These are phyloP conservation scores for Staphylotrichum tortipilum DNA, from an alignment of 495 filamentous ascomycete genomes.

Conservation along the genomic window DNA sequence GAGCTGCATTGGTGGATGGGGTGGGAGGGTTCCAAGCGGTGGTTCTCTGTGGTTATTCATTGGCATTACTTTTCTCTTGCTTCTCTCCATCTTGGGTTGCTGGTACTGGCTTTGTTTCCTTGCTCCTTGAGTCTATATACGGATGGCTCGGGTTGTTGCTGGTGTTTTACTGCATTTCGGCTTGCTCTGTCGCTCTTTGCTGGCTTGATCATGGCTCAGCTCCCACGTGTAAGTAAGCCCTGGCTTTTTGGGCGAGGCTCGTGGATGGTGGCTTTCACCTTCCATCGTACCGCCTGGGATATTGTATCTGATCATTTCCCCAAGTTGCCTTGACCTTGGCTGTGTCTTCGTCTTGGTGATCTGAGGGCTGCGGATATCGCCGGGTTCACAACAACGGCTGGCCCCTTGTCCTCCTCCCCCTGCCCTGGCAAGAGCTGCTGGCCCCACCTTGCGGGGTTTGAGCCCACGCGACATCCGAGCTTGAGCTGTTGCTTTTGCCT, in stretches of 20 bases:
- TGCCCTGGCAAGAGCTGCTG: no score
- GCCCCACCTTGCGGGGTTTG: background rate
- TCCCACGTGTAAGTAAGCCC: background rate
- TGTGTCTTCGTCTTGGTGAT: no score
- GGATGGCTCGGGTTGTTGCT: background rate
- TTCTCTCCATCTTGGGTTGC: no score
- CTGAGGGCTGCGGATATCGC: conserved; percentile 3
- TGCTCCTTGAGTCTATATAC: no score
- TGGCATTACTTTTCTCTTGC: background rate
- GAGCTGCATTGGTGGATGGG: background rate
- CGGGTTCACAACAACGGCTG: no score
- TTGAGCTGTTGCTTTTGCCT: background rate
- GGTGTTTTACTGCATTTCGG: background rate
- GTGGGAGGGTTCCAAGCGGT: background rate
- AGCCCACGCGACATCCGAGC: background rate
- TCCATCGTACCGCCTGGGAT: no score
- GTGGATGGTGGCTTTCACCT: no score
- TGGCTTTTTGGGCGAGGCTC: no score
- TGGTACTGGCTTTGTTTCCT: no score
- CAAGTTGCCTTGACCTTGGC: no score
- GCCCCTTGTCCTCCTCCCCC: no score
- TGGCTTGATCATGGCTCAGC: background rate
- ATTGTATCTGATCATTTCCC: no score
- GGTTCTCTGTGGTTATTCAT: background rate
- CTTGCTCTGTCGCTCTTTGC: background rate